Percentiles rank a stretch among this genome's conserved stretches.
Evolutionary conservation across 768 basidiomycete genomes (phyloP).

Genomic region (Boletus reticuloceps): DNA sequence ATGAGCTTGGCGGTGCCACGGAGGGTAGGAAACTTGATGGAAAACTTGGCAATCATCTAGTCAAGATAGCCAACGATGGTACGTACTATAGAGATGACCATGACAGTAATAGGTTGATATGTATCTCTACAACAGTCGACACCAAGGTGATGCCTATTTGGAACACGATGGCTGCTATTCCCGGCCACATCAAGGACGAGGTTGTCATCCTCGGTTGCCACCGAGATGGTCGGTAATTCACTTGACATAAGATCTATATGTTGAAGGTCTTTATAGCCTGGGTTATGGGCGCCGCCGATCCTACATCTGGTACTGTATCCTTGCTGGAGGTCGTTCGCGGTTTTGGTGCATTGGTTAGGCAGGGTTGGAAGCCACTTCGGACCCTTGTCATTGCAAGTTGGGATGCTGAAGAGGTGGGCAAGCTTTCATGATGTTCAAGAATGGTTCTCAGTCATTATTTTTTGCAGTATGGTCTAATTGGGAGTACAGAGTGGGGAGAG

Average conservation of each 20-base stretch:
- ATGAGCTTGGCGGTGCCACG: conserved; percentile 46
- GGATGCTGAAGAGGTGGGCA: conserved; percentile 67
- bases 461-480: conserved; percentile 65
- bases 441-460: neutral
- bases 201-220: conserved; percentile 85
- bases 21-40: conserved; percentile 45
- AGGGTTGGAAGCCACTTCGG: conserved; percentile 65
- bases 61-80: conserved; percentile 58
- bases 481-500: conserved; percentile 92
- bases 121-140: conserved; percentile 47
- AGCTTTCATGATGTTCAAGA: neutral
- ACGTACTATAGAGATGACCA: neutral
- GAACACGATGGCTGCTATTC: conserved; percentile 84
- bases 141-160: conserved; percentile 84
- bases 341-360: conserved; percentile 44
- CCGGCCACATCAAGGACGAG: conserved; percentile 80
- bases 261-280: conserved; percentile 25
- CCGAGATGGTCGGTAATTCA: conserved; percentile 63
- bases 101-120: neutral
- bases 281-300: conserved; percentile 53
- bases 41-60: conserved; percentile 41
- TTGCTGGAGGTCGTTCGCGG: conserved; percentile 56
- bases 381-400: conserved; percentile 74
- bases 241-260: neutral
- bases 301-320: conserved; percentile 53